These are phyloP conservation scores for Leptoxyphium fumago DNA, from an alignment of 2,329 filamentous ascomycete genomes.

Conservation along the genomic window DNA sequence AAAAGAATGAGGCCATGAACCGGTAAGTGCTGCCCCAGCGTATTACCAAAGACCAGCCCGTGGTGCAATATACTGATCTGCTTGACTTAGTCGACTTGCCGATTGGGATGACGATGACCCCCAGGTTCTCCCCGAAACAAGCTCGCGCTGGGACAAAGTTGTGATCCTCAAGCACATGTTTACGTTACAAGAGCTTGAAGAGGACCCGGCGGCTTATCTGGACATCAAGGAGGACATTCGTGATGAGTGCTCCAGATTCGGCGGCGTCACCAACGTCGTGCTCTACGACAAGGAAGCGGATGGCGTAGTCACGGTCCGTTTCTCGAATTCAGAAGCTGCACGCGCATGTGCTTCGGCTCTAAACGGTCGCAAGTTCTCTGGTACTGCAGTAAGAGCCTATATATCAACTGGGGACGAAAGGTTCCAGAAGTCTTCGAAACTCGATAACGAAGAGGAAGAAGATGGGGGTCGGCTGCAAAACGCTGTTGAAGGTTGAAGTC, in stretches of 20 bases:
- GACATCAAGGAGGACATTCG: slow-evolving; percentile 93
- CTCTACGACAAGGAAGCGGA: slow-evolving; percentile 76
- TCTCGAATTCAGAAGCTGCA: slow-evolving; percentile 56
- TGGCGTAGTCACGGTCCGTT: slow-evolving; percentile 75
- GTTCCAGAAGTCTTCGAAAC: slow-evolving; percentile 49
- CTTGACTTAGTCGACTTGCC: slow-evolving; percentile 54
- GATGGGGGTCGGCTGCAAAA: not conserved
- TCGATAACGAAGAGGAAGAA: slow-evolving; percentile 13
- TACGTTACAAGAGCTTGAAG: slow-evolving; percentile 67
- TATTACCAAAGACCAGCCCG: not conserved
- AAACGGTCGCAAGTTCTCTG: slow-evolving; percentile 67
- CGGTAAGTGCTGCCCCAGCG: slow-evolving; percentile 25
- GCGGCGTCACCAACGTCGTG: slow-evolving; percentile 78
- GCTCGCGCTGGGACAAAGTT: slow-evolving; percentile 54
- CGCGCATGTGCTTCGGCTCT: slow-evolving; percentile 53
- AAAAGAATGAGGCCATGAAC: slow-evolving; percentile 78
- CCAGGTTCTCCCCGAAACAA: slow-evolving; percentile 36
- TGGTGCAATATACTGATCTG: not conserved
- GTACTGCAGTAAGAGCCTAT: slow-evolving; percentile 51
- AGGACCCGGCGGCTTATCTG: slow-evolving; percentile 66
- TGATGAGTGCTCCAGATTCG: slow-evolving; percentile 76
- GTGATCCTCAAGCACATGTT: slow-evolving; percentile 92
- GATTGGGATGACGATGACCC: slow-evolving; percentile 92
- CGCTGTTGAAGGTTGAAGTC: not conserved
- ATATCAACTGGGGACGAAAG: slow-evolving; percentile 44